Evolutionary conservation across 2,329 filamentous ascomycete genomes (phyloP).

Genomic region (Colletotrichum filicis): DNA sequence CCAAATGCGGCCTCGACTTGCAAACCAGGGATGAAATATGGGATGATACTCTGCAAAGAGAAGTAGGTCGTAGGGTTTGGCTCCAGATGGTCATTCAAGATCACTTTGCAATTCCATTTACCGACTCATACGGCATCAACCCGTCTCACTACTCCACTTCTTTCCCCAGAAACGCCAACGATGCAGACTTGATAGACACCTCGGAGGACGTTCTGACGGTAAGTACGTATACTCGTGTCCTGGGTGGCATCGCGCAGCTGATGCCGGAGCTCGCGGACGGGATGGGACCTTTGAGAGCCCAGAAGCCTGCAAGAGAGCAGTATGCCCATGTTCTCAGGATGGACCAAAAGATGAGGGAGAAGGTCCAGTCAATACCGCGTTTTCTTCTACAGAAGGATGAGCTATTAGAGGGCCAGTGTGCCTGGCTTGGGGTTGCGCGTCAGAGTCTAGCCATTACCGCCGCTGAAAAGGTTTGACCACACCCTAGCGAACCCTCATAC

Average conservation of each 20-base stretch:
- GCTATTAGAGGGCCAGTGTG: neutral
- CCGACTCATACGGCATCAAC: neutral
- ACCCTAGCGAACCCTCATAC: neutral
- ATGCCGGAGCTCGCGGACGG: neutral
- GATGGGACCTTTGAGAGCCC: neutral
- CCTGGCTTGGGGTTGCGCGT: neutral
- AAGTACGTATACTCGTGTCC: neutral
- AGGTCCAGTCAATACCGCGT: neutral
- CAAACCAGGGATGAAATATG: neutral
- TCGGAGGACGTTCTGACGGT: neutral
- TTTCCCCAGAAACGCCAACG: neutral
- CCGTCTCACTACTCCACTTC: neutral
- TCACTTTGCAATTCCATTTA: neutral
- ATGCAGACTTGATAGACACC: neutral
- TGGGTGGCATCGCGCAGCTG: neutral
- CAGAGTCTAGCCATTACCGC: neutral
- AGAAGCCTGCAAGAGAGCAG: neutral
- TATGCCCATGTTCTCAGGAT: neutral
- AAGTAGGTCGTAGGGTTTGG: neutral
- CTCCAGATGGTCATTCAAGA: neutral
- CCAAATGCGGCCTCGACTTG: neutral
- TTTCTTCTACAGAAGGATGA: neutral
- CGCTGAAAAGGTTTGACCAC: neutral
- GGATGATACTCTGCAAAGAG: neutral
- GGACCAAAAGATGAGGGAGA: neutral